These are phyloP conservation scores for Pythium rishiriense DNA, from an alignment of 352 stramenopile species.

Conservation along the genomic window DNA sequence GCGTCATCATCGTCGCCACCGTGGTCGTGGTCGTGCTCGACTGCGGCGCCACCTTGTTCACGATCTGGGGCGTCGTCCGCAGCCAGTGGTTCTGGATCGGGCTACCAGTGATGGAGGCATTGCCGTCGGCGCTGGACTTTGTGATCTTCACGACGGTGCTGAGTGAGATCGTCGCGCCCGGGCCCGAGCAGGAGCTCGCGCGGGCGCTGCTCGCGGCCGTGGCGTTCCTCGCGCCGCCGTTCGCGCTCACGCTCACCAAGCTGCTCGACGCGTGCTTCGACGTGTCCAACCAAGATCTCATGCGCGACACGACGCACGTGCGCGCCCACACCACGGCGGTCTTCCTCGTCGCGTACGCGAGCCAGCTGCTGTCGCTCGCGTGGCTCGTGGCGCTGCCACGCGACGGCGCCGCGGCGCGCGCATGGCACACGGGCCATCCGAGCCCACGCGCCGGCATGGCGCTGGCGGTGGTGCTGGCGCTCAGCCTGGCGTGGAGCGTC, in stretches of 20 bases:
- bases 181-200: constrained; percentile 28
- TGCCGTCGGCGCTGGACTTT: constrained; percentile 55
- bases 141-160: constrained; percentile 51
- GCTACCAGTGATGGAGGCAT: constrained; percentile 52
- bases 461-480: constrained; percentile 27
- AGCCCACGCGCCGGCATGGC: constrained; percentile 26
- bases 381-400: constrained; percentile 52
- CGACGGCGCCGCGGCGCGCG: constrained; percentile 31
- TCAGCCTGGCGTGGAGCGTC: constrained; percentile 30
- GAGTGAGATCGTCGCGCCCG: constrained; percentile 48
- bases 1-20: constrained; percentile 36
- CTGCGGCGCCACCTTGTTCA: constrained; percentile 45
- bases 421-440: constrained; percentile 29
- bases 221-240: constrained; percentile 40
- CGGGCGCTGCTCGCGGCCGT: constrained; percentile 50
- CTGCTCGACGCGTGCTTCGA: constrained; percentile 58
- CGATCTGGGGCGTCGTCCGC: constrained; percentile 61
- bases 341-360: constrained; percentile 56
- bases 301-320: constrained; percentile 45
- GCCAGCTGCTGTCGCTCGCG: constrained; percentile 47
- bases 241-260: constrained; percentile 58
- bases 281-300: constrained; percentile 48
- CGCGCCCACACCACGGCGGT: constrained; percentile 44
- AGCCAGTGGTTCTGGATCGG: constrained; percentile 71
- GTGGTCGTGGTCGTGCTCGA: constrained; percentile 42